Percentiles rank a stretch among this genome's conserved stretches.
Conservation (phyloP, 176 grass and related monocot genomes). For the Ensete glaucum region DNA sequence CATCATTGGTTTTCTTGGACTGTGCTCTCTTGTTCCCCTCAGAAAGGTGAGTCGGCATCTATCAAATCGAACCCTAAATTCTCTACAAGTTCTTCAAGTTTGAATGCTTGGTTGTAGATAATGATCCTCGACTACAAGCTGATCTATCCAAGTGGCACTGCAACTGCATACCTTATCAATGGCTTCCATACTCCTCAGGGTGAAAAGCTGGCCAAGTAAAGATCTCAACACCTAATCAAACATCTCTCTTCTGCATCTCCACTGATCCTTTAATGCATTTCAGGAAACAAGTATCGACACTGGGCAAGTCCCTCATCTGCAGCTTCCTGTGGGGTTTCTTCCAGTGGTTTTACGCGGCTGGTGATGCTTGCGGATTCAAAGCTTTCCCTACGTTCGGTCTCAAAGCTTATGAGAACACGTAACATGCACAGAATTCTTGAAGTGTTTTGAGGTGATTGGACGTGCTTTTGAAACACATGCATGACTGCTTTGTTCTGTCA, state of each 20-base stretch:
- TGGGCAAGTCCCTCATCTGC: no score
- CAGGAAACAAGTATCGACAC: no score
- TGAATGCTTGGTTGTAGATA: not conserved
- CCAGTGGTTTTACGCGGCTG: no score
- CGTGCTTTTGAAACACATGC: no score
- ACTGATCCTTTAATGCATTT: no score
- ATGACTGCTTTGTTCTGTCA: slow-evolving; percentile 6
- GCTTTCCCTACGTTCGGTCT: no score
- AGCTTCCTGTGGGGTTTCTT: no score
- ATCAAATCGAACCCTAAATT: not conserved
- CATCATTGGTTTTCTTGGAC: not conserved
- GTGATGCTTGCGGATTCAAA: no score
- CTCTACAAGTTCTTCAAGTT: not conserved
- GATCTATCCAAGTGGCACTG: slow-evolving; percentile 28
- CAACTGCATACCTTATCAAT: slow-evolving; percentile 45
- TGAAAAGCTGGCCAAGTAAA: slow-evolving; percentile 45
- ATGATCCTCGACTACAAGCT: no score
- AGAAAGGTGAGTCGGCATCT: not conserved
- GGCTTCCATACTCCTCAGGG: slow-evolving; percentile 42
- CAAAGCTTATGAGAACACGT: no score
- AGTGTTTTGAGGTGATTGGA: not conserved
- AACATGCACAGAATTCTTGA: not conserved
- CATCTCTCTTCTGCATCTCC: not conserved
- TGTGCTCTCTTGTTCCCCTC: not conserved
- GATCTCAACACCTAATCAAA: not conserved